Base-by-base conservation (phyloP, 2,329 filamentous ascomycete genomes). In the Akanthomyces uredinophilus region DNA sequence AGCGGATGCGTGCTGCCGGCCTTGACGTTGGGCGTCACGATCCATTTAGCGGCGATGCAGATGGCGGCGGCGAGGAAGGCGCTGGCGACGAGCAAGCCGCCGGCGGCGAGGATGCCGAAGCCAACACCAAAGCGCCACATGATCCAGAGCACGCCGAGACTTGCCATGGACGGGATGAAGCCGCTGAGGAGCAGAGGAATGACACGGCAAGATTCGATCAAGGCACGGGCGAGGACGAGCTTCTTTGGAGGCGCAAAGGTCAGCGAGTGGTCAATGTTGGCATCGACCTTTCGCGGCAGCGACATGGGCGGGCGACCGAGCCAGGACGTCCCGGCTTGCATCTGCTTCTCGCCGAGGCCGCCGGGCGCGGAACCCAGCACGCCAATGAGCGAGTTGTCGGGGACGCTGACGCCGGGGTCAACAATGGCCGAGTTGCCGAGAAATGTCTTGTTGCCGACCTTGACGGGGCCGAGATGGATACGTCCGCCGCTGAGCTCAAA, bases 351-450 rank as follows among this genome's bases (percentile, higher is more conserved):
- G 32, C 51, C 59, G 11, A 54, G 41, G 7, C 60, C 37, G 3
- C 46, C 37, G 6, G 65, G 64, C 1, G 65, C 62, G 22, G 65
- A 64, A 22, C 66, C 66, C 18, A 68, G 63, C 13, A 67, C 66
- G 14, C 65, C 66, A 18, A 68, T 60, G 18, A 68, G 50, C 4
- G 63, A 59, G n/a, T 53, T 51, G 43, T 62, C 64, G 5, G 66
- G 64, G 3, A 68, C 60, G 20, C 59, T 60, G 16, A 65, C 51
- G 37, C 62, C 63, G 5, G 53, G 58, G 39, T 64, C 63, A 13
- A 66, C 64, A 32, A 68, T 67, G 43, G 61, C 66, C 20, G 66
- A 68, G 53, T 68, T 68, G 7, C 66, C 66, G 11, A 67, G 63
- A 47, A 68, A 68, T 0, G 66, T 41, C 62, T 63, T 64, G 11